Evolutionary conservation across 306 rosid species (phyloP).

Genomic region (Gleditsia sinensis): DNA sequence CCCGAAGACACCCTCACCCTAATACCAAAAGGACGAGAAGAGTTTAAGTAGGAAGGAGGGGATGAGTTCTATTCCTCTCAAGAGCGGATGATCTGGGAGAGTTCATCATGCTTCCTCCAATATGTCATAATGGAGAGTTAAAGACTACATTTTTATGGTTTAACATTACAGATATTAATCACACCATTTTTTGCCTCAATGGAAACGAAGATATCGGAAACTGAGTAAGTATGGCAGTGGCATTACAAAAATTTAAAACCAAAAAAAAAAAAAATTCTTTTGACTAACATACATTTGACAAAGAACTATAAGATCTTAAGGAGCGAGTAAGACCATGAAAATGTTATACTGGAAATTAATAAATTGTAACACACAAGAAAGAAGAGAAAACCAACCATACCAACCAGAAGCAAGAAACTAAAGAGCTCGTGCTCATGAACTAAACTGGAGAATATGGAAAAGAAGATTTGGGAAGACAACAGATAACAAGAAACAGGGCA

Average conservation of each 20-base stretch:
- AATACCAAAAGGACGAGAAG: no score
- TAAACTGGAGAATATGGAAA: not conserved
- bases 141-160: not conserved
- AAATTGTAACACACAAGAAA: not conserved
- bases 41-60: no score
- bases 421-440: not conserved
- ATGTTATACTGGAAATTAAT: not conserved
- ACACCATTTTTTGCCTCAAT: no score
- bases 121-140: conserved; percentile 2
- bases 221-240: not conserved
- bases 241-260: not conserved
- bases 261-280: not conserved
- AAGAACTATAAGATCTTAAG: conserved; percentile 25
- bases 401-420: not conserved
- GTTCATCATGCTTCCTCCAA: not conserved
- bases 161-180: conserved; percentile 5
- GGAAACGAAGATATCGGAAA: no score
- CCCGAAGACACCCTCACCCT: no score
- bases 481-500: conserved; percentile 31
- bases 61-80: no score
- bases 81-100: no score
- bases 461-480: not conserved
- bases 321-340: not conserved
- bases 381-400: not conserved
- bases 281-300: no score